Base-by-base conservation (phyloP, 257 asterid species). In the Nicotiana tomentosiformis region DNA sequence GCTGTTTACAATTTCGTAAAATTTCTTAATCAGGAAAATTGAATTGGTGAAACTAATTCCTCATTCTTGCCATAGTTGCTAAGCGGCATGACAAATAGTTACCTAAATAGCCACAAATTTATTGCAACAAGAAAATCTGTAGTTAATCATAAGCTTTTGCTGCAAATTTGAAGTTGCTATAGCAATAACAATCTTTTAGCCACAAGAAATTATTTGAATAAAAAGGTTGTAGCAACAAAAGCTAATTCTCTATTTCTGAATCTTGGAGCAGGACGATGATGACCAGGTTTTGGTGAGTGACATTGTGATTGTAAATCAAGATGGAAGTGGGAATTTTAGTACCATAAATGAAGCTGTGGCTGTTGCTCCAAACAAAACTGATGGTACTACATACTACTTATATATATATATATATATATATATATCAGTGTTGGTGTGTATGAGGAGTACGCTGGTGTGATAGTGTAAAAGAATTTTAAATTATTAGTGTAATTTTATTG, bases 291-390 rank as follows among this genome's bases (percentile, higher is more conserved):
- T 23, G 37, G 60, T 46, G 60, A 72, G 78, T 46, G 23, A 46
- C 49, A 10, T 70, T 70, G 90, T 88, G 51, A 74, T 72, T 23
- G 90, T 88, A 79, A 86, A 84, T 32, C 86, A 85, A 6, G 56
- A 82, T 70, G 89, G 90, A 30, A 84, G 82, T 51, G 90, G 89
- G 39, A 67, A 86, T 11, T 86, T 20, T 55, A 82, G 80, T 1
- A 86, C 72, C 82, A 79, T 88, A 58, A 82, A 35, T 14, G 86
- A 79, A 16, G 87, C 86, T 30, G 77, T 86, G 77, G 81, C 76
- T 7, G 84, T 77, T 4, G 87, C 89, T 15, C 90, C 90, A 5
- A 84, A 53, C 32, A 82, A 84, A 5, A 84, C 83, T 0, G 7
- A 78, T 14, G 61, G 83, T 3, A 66, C 87, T 18, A 20, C 43